Base-by-base conservation (phyloP, 164 flowering plant species). In the Malania oleifera region DNA sequence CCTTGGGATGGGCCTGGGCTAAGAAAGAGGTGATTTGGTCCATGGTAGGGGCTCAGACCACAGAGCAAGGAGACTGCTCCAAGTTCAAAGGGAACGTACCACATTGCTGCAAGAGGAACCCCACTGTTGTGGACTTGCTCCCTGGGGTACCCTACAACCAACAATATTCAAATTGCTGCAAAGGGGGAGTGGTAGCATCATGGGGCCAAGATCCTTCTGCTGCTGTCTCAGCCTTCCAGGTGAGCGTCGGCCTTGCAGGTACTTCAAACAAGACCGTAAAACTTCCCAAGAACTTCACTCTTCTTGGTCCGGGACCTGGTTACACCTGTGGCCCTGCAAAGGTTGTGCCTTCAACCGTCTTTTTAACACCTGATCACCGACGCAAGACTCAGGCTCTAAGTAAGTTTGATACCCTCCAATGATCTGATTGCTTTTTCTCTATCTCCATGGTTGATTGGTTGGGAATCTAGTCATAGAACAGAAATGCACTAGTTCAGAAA, bases 51-150 rank as follows among this genome's bases (percentile, higher is more conserved):
- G 55, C 55, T 27, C 37, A 52, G 23, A 15, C 55, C 19, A 18
- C 55, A 52, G 55, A 52, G 23, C 55, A 52, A 31, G 55, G 55
- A 18, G 55, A 52, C 37, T 52, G 55, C 23, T 27, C 55, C 34
- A 52, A 27, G 34, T 52, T 27, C 38, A 52, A 27, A 17, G 55
- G 26, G 2, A 52, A 52, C 38, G 7, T 28, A 5, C 55, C 55
- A 15, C 55, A 52, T 31, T 52, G 37, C 12, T 52, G 55, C 38
- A 27, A 52, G 23, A 27, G 19, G 19, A 27, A 9, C 37, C 55
- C 55, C 12, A 31, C 23, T 0, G 38, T 28, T 1, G 55, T 52
- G 22, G 55, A 52, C 55, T 18, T 52, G 37, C 34, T 52, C 10
- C 55, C 55, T 27, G 18, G 12, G 1, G 55, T 15, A 17, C 55